Evolutionary conservation across 2,329 filamentous ascomycete genomes (phyloP).

Genomic region (Monosporascus sp.): DNA sequence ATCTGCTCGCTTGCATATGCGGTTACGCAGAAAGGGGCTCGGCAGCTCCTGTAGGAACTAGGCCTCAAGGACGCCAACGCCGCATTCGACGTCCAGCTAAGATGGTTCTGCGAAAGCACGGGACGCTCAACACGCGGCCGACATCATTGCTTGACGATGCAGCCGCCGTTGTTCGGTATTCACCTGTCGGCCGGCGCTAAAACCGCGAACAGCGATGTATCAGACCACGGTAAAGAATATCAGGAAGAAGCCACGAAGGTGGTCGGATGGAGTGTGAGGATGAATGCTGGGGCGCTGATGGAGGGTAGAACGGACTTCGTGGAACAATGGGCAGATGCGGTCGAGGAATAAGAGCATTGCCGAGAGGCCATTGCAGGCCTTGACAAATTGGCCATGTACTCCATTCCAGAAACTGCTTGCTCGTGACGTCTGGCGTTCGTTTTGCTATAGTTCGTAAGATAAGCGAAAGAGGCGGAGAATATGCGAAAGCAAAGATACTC

Average conservation of each 20-base stretch:
- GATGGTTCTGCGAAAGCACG: slow-evolving; percentile 39
- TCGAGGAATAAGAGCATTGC: too few species aligned
- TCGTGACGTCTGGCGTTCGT: too few species aligned
- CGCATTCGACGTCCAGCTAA: slow-evolving; percentile 39
- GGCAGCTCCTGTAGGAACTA: slow-evolving; percentile 37
- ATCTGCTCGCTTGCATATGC: slow-evolving; percentile 40
- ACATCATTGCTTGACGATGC: slow-evolving; percentile 34
- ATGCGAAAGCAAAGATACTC: too few species aligned
- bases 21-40: slow-evolving; percentile 38
- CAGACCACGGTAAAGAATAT: slow-evolving; percentile 24
- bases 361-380: too few species aligned
- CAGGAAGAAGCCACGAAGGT: slow-evolving; percentile 29
- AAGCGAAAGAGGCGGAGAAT: too few species aligned
- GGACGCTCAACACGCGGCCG: slow-evolving; percentile 23
- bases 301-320: slow-evolving; percentile 25
- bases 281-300: slow-evolving; percentile 35
- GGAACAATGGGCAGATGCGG: slow-evolving; percentile 23
- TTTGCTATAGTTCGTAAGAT: too few species aligned
- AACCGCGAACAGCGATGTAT: slow-evolving; percentile 32
- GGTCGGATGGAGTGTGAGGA: slow-evolving; percentile 33
- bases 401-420: too few species aligned
- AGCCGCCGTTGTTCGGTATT: slow-evolving; percentile 42
- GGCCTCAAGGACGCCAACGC: slow-evolving; percentile 34
- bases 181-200: slow-evolving; percentile 34
- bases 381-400: too few species aligned